A percentile compares a stretch with the other conserved stretches of the same genome.
Conservation (phyloP, 2,329 filamentous ascomycete species). For the Corynespora cassiicola region DNA sequence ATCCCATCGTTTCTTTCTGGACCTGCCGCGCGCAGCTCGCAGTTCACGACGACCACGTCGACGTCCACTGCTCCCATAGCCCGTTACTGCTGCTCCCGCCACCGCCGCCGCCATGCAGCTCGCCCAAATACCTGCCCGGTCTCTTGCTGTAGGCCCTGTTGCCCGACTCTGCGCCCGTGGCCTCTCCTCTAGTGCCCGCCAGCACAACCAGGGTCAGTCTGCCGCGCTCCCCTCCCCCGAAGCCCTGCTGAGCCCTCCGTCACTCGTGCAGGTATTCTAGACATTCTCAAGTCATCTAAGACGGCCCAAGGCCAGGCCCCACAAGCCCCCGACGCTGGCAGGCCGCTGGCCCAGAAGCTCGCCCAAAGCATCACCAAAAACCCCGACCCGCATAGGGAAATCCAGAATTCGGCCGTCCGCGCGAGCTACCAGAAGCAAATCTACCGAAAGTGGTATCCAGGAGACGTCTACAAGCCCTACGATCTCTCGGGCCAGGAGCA, state of each 20-base stretch:
- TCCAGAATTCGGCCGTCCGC: slow-evolving; percentile 36
- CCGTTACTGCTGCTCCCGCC: no score
- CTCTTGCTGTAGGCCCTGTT: slow-evolving; percentile 10
- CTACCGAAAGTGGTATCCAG: slow-evolving; percentile 73
- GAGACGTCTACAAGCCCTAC: slow-evolving; percentile 90
- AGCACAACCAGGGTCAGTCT: slow-evolving; percentile 28
- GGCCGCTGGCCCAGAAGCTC: neutral
- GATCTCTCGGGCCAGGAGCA: slow-evolving; percentile 82
- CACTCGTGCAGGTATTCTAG: slow-evolving; percentile 17
- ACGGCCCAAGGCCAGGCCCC: slow-evolving; percentile 16
- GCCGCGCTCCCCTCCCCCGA: slow-evolving; percentile 7
- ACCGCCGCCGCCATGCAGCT: slow-evolving; percentile 29
- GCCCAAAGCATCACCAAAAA: slow-evolving; percentile 13
- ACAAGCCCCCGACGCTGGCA: neutral
- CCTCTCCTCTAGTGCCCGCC: slow-evolving; percentile 31
- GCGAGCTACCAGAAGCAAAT: slow-evolving; percentile 67
- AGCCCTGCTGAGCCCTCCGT: slow-evolving; percentile 11
- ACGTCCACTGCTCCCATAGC: neutral
- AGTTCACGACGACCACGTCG: no score
- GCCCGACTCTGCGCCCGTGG: slow-evolving; percentile 23
- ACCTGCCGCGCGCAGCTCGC: no score
- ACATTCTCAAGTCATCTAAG: slow-evolving; percentile 22
- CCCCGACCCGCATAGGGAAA: slow-evolving; percentile 9
- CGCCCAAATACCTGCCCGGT: slow-evolving; percentile 19
- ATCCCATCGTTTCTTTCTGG: no score